These are phyloP conservation scores for Phanerodontia chrysosporium DNA, from an alignment of 768 basidiomycete genomes.

Conservation along the genomic window DNA sequence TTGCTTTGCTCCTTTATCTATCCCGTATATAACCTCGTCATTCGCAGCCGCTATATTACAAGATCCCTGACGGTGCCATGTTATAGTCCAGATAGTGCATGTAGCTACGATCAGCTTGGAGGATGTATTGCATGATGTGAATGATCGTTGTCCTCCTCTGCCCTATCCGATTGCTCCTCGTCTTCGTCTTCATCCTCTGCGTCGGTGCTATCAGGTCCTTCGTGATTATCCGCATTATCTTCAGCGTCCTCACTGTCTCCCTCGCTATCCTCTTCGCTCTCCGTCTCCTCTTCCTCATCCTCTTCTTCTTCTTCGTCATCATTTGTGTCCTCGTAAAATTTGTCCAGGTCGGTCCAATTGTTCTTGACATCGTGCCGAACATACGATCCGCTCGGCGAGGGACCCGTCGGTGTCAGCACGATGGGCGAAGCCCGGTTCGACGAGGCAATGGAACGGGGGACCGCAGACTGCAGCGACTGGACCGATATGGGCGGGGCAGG, in stretches of 20 bases:
- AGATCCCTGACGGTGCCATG: conserved; percentile 30
- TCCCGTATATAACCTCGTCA: background rate
- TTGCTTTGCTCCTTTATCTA: background rate
- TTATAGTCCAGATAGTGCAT: conserved; percentile 18
- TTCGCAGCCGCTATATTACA: conserved; percentile 37
- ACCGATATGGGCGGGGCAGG: conserved; percentile 27
- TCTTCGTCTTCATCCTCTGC: conserved; percentile 10
- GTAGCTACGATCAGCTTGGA: background rate
- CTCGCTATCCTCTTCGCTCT: conserved; percentile 16
- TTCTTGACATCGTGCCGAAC: conserved; percentile 34
- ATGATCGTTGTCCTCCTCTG: conserved; percentile 22
- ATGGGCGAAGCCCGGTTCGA: conserved; percentile 40
- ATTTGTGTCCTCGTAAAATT: conserved; percentile 59
- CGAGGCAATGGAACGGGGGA: conserved; percentile 23
- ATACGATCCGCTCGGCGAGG: conserved; percentile 40
- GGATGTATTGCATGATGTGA: background rate
- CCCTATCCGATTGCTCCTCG: conserved; percentile 24
- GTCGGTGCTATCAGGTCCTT: conserved; percentile 15
- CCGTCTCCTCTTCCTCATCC: conserved; percentile 20
- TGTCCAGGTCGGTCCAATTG: conserved; percentile 59
- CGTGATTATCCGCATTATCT: conserved; percentile 19
- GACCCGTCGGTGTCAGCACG: conserved; percentile 51
- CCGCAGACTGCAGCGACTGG: conserved; percentile 31
- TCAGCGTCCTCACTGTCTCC: conserved; percentile 33
- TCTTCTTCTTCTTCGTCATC: conserved; percentile 31